These are phyloP conservation scores for Leccinum laetum DNA, from an alignment of 1,284 basidiomycete genomes.

Conservation along the genomic window DNA sequence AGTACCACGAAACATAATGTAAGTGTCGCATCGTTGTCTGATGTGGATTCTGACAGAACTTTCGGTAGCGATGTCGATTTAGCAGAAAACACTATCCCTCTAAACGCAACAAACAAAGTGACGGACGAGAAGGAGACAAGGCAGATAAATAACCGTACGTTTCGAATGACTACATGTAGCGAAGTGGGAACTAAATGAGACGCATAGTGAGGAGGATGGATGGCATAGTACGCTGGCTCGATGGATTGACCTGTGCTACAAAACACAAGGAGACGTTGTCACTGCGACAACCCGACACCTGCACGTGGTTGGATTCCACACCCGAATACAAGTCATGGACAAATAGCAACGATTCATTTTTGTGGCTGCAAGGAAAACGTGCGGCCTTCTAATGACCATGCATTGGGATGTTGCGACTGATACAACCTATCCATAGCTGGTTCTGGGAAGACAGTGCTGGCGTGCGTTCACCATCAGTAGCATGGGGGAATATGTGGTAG, in stretches of 20 bases:
- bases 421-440: neutral
- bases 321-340: neutral
- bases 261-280: neutral
- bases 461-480: neutral
- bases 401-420: neutral
- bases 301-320: neutral
- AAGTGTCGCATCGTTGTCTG: neutral
- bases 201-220: neutral
- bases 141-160: neutral
- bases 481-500: neutral
- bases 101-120: neutral
- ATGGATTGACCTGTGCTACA: neutral
- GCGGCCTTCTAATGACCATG: neutral
- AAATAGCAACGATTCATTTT: neutral
- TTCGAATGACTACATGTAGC: neutral
- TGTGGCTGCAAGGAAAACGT: slow-evolving; percentile 1
- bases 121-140: neutral
- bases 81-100: neutral
- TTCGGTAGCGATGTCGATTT: neutral
- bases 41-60: neutral
- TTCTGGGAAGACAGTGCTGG: neutral
- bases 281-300: neutral
- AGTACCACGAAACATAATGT: neutral
- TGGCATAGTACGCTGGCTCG: slow-evolving; percentile 7
- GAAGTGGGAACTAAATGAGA: neutral